Conservation (phyloP, 2,329 filamentous ascomycete species). For the Pseudogymnoascus destructans region DNA sequence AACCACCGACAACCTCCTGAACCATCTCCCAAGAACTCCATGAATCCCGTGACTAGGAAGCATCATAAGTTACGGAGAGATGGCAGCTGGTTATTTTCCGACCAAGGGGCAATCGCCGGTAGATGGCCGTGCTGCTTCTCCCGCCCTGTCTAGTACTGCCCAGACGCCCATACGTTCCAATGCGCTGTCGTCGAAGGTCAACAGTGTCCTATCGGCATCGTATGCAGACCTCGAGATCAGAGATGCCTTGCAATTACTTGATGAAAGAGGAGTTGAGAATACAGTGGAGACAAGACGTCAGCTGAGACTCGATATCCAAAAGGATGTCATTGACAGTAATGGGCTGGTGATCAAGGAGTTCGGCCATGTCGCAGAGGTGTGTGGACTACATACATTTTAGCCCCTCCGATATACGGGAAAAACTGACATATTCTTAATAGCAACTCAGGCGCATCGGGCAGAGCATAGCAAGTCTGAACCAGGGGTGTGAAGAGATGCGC, state of each 20-base stretch:
- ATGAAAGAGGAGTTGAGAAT: conserved; percentile 58
- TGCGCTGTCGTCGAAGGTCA: conserved; percentile 69
- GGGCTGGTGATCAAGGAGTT: conserved; percentile 80
- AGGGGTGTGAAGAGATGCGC: conserved; percentile 69
- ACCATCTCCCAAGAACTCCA: background rate
- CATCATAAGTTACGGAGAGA: conserved; percentile 10
- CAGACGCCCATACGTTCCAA: conserved; percentile 29
- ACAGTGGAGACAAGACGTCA: conserved; percentile 66
- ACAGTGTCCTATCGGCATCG: conserved; percentile 75
- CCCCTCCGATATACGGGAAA: background rate
- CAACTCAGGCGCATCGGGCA: conserved; percentile 77
- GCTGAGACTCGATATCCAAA: conserved; percentile 71
- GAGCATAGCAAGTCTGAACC: conserved; percentile 66
- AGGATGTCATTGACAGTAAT: conserved; percentile 87
- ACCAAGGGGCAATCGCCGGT: conserved; percentile 18
- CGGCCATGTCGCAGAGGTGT: conserved; percentile 73
- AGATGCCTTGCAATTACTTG: conserved; percentile 67
- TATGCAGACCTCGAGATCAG: conserved; percentile 88
- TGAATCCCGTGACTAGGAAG: background rate
- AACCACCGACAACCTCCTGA: background rate
- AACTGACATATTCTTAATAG: conserved; percentile 33
- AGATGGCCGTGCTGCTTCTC: conserved; percentile 19
- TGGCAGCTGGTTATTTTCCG: conserved; percentile 23
- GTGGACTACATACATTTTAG: conserved; percentile 19
- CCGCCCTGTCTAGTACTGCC: conserved; percentile 16